These are phyloP conservation scores for Acer yangbiense DNA, from an alignment of 345 rosid genomes.

Conservation along the genomic window DNA sequence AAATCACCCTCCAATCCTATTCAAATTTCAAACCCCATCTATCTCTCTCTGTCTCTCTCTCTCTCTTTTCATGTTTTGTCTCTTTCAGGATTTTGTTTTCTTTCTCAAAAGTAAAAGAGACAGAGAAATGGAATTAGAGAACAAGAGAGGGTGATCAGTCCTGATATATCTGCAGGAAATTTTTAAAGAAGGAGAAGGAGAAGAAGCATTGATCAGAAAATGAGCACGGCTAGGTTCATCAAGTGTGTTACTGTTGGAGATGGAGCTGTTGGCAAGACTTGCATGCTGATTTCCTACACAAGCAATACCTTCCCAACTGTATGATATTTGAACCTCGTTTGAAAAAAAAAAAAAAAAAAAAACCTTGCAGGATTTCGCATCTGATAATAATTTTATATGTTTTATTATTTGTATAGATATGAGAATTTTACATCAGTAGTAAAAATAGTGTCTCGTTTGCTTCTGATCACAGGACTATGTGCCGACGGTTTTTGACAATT, in stretches of 20 bases:
- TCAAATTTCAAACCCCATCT: conserved; percentile 32
- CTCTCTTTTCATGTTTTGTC: background rate
- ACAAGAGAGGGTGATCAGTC: background rate
- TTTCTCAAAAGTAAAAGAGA: conserved; percentile 2
- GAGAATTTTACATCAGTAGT: background rate
- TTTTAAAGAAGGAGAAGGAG: background rate
- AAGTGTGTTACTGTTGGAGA: conserved; percentile 64
- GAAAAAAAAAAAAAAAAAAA: too few relatives aligned
- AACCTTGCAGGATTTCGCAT: too few relatives aligned
- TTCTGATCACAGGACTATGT: conserved; percentile 43
- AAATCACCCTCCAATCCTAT: conserved; percentile 31
- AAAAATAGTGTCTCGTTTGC: background rate
- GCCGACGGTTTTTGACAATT: conserved; percentile 58
- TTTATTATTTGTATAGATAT: background rate
- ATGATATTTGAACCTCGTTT: background rate
- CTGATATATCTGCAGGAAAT: background rate
- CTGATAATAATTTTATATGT: too few relatives aligned
- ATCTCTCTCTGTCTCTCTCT: conserved; percentile 9
- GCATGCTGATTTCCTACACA: conserved; percentile 60
- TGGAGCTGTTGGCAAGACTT: conserved; percentile 60
- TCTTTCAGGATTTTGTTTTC: background rate
- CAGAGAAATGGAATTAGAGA: background rate
- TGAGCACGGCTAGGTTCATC: conserved; percentile 59
- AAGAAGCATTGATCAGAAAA: background rate
- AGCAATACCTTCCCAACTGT: conserved; percentile 64